Base-by-base conservation (phyloP, 2,329 filamentous ascomycete species). In the Bipolaris cookei region DNA sequence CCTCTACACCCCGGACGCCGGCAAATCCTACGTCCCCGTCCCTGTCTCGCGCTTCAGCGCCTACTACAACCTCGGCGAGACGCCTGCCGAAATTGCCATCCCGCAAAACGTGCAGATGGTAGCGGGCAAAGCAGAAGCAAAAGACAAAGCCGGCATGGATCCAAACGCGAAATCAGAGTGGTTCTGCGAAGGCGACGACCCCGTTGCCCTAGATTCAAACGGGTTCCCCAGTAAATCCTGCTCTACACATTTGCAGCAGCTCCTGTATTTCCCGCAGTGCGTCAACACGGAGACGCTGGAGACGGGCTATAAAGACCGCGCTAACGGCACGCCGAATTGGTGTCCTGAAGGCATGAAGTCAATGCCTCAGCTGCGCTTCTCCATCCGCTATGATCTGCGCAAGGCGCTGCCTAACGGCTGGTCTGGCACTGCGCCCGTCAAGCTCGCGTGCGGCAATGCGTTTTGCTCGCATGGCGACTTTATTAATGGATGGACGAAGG, bases 281-380 rank as follows among this genome's bases (percentile, higher is more conserved):
- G 77, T 81, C 52, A 74, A 81, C 61, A 57, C 65, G 1, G 39
- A 61, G 6, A 76, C 71, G 0, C 70, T 77, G 2, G 69, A 78
- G 49, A 72, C 65, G 1, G 72, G 62, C 1, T 78, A 79, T 67
- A 76, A 78, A 58, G 65, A 69, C 58, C 41, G 41, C 6, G 44
- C 63, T 23, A 65, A 69, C 45, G 61, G 65, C 2, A 69, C 69
- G 10, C 60, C 65, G 14, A 77, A 78, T 60, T 67, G 68, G 32
- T 82, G 80, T 59, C 80, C 80, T 1, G 57, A 63, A 10, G 77
- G 76, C 56, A 81, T 78, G 74, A 79, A 79, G 64, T 71, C 73
- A 4, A 82, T 82, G 72, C 78, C 80, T 3, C 79, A 80, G 63
- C 76, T 82, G 6, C 77, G 80, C 46, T 81, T 82, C 71, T 78